These are phyloP conservation scores for Amanita rubescens DNA, from an alignment of 768 basidiomycete genomes.

Conservation along the genomic window DNA sequence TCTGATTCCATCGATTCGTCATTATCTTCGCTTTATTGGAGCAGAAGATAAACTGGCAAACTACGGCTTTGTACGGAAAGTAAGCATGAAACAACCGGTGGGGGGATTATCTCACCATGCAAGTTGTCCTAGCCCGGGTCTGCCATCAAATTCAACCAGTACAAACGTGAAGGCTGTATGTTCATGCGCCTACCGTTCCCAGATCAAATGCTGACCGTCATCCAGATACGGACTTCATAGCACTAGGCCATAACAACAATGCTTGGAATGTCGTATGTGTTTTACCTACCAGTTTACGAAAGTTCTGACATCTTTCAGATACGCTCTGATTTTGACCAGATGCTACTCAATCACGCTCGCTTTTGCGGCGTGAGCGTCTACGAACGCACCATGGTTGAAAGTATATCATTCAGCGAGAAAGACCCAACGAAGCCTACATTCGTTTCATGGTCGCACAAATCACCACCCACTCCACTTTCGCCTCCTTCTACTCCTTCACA, in stretches of 20 bases:
- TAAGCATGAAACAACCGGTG: slow-evolving; percentile 12
- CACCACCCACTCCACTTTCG: slow-evolving; percentile 31
- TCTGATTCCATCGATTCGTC: slow-evolving; percentile 53
- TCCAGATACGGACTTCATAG: slow-evolving; percentile 54
- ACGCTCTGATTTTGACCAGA: slow-evolving; percentile 54
- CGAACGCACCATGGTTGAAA: slow-evolving; percentile 46
- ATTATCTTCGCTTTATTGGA: slow-evolving; percentile 51
- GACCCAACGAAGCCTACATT: slow-evolving; percentile 40
- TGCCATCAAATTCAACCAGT: slow-evolving; percentile 58
- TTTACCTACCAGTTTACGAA: not conserved
- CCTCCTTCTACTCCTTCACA: slow-evolving; percentile 27
- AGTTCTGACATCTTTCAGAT: slow-evolving; percentile 24
- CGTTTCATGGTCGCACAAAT: slow-evolving; percentile 46
- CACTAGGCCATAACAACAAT: slow-evolving; percentile 44
- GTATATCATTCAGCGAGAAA: slow-evolving; percentile 33
- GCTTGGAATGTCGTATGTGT: slow-evolving; percentile 56
- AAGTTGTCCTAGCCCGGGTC: slow-evolving; percentile 42
- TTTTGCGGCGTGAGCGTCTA: slow-evolving; percentile 44
- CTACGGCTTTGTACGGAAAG: slow-evolving; percentile 48
- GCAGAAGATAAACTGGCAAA: slow-evolving; percentile 43
- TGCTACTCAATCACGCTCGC: slow-evolving; percentile 49
- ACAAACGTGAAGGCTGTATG: slow-evolving; percentile 58
- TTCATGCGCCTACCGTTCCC: slow-evolving; percentile 8
- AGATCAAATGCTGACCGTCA: slow-evolving; percentile 1
- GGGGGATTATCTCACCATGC: not conserved